Percentiles rank a stretch among this genome's conserved stretches.
Conservation (phyloP, 163 green algal genomes). For the Smithsoniella earleae region DNA sequence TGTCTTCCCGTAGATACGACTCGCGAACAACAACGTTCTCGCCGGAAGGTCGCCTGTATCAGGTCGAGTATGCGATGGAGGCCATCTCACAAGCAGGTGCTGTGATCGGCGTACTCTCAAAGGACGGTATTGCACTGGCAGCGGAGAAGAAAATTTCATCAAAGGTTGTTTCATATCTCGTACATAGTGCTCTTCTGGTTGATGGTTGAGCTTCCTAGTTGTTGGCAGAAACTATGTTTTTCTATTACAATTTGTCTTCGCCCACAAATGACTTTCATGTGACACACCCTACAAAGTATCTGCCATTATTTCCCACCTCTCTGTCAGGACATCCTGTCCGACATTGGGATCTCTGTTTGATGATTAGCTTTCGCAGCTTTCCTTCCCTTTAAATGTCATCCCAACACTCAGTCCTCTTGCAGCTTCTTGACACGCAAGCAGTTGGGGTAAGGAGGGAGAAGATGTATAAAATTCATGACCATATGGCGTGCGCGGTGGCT, state of each 20-base stretch:
- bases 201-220: not conserved
- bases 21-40: conserved; percentile 95
- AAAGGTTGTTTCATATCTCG: conserved; percentile 57
- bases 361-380: not conserved
- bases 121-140: conserved; percentile 86
- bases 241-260: not conserved
- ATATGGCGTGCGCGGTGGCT: conserved; percentile 89
- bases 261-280: not conserved
- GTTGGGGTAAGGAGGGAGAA: conserved; percentile 89
- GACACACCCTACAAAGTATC: not conserved
- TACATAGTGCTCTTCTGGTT: not conserved
- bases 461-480: conserved; percentile 97
- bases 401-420: conserved; percentile 35
- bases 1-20: conserved; percentile 85
- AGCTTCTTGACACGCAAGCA: conserved; percentile 86
- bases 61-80: conserved; percentile 98
- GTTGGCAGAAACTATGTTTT: no score
- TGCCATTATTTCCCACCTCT: conserved; percentile 2
- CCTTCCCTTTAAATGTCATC: no score
- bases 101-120: conserved; percentile 81
- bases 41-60: conserved; percentile 82
- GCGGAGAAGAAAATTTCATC: conserved; percentile 98
- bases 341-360: not conserved
- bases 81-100: conserved; percentile 96
- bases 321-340: not conserved